phyloP scores from a whole-genome alignment of 495 filamentous ascomycete genomes.

The Letharia lupina region DNA sequence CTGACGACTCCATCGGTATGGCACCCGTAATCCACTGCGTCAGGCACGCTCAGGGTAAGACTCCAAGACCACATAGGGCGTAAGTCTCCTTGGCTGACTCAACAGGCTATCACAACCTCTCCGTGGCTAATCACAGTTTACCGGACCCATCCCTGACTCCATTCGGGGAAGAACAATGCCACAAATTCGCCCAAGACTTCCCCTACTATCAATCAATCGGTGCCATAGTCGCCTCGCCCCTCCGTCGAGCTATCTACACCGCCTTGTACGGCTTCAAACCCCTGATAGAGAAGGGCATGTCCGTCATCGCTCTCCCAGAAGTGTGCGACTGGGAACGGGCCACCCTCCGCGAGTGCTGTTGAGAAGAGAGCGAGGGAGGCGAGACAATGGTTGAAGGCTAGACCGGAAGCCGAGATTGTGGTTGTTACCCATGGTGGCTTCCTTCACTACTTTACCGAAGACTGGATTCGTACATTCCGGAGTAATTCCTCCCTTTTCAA shows the following conservation, averaged over 20 bases:
- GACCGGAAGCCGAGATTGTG: slow-evolving; percentile 52
- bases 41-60: slow-evolving; percentile 45
- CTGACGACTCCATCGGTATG: slow-evolving; percentile 11
- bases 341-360: slow-evolving; percentile 49
- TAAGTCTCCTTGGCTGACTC: not conserved
- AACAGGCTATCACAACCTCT: slow-evolving; percentile 73
- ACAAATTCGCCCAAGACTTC: slow-evolving; percentile 50
- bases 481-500: too few species aligned
- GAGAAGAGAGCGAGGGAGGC: slow-evolving; percentile 53
- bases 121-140: slow-evolving; percentile 57
- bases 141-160: slow-evolving; percentile 72
- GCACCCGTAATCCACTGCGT: slow-evolving; percentile 43
- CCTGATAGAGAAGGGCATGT: slow-evolving; percentile 40
- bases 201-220: slow-evolving; percentile 55
- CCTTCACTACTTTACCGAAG: slow-evolving; percentile 72
- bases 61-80: not conserved
- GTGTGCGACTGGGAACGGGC: slow-evolving; percentile 66
- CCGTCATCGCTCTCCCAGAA: slow-evolving; percentile 64
- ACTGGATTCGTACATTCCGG: slow-evolving; percentile 39
- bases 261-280: slow-evolving; percentile 62
- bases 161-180: slow-evolving; percentile 70
- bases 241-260: slow-evolving; percentile 78
- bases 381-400: slow-evolving; percentile 58
- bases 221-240: slow-evolving; percentile 71
- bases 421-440: slow-evolving; percentile 68